Percentiles rank a stretch among this genome's conserved stretches.
phyloP scores from a whole-genome alignment of 768 basidiomycete genomes.

The Suillus weaverae region DNA sequence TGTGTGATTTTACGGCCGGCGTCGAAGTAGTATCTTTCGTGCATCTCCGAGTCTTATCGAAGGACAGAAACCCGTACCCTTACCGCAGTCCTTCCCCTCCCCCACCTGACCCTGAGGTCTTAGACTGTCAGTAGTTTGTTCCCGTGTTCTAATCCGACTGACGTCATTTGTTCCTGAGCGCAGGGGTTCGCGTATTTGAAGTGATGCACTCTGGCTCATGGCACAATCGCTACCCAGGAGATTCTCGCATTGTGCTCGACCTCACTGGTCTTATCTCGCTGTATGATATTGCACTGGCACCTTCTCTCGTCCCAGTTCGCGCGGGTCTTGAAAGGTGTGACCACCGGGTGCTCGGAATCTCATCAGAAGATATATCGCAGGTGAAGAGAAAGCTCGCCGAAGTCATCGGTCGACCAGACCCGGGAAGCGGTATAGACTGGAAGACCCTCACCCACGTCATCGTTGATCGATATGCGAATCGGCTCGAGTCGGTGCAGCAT shows the following conservation, averaged over 20 bases:
- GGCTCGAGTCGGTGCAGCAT: conserved; percentile 42
- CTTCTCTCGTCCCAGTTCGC: conserved; percentile 18
- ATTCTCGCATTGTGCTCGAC: conserved; percentile 26
- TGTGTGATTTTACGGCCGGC: conserved; percentile 46
- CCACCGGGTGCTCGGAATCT: conserved; percentile 18
- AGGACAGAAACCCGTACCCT: not conserved
- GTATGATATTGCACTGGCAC: conserved; percentile 25
- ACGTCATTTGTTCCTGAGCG: not conserved
- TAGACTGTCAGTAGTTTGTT: not conserved
- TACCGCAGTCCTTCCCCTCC: not conserved
- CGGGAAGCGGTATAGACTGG: conserved; percentile 44
- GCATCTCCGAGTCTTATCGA: conserved; percentile 23
- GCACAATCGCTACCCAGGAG: conserved; percentile 28
- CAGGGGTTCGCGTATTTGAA: conserved; percentile 9
- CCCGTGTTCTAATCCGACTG: not conserved
- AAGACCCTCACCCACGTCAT: conserved; percentile 36
- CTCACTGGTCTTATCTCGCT: conserved; percentile 24
- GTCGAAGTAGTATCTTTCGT: conserved; percentile 42
- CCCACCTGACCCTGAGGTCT: not conserved
- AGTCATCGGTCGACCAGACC: conserved; percentile 4
- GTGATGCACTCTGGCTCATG: conserved; percentile 20
- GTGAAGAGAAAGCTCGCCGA: conserved; percentile 9
- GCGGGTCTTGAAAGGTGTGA: conserved; percentile 20
- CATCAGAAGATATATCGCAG: conserved; percentile 12
- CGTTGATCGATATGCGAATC: conserved; percentile 41